These are phyloP conservation scores for Microsporum canis DNA, from an alignment of 2,329 filamentous ascomycete genomes.

Conservation along the genomic window DNA sequence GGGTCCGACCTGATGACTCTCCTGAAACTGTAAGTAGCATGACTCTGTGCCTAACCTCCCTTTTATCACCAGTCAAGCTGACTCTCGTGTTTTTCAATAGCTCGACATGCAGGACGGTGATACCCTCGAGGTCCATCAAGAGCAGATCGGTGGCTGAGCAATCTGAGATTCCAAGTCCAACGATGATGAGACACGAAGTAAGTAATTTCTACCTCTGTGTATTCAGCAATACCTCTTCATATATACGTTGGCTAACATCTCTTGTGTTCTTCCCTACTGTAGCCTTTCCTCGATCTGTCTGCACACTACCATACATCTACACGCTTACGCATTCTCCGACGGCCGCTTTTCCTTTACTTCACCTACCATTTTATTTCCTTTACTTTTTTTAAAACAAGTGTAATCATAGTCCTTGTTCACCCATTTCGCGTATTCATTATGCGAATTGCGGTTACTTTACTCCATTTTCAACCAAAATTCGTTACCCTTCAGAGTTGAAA, in stretches of 20 bases:
- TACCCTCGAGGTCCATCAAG: constrained; percentile 92
- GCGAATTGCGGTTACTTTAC: not conserved
- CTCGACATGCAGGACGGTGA: constrained; percentile 71
- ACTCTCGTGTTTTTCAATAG: constrained; percentile 3
- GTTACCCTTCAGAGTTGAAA: not conserved
- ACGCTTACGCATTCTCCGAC: not conserved
- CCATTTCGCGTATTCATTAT: not conserved
- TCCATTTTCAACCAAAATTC: not conserved
- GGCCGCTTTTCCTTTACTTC: not conserved
- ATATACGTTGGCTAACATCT: not conserved
- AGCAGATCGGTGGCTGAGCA: constrained; percentile 70
- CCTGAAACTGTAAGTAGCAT: constrained; percentile 68
- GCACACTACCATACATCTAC: not conserved
- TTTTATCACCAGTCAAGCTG: not conserved
- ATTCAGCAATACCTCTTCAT: not conserved
- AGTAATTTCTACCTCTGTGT: not conserved
- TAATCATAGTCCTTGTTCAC: not conserved
- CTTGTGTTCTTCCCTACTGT: not conserved
- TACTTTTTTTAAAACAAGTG: not conserved
- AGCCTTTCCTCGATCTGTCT: not conserved
- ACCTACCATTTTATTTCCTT: not conserved
- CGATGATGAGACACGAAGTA: not conserved
- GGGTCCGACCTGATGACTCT: constrained; percentile 79
- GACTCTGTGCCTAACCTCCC: not conserved
- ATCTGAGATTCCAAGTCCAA: not conserved